Conservation (phyloP, 2,329 filamentous ascomycete species). For the Fusarium torulosum region DNA sequence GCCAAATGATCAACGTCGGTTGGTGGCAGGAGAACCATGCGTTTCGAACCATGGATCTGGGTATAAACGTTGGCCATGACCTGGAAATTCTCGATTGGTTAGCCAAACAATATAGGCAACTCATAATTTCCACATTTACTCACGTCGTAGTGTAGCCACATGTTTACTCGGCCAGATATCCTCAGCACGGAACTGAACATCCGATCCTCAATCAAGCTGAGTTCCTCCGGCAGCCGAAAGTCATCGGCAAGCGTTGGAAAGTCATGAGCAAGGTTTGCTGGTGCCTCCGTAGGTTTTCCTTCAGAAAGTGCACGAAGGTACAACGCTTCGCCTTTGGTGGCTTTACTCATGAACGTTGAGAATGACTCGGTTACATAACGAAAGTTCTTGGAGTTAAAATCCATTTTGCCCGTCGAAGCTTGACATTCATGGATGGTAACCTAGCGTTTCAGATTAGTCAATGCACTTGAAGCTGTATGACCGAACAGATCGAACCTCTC, state of each 20-base stretch:
- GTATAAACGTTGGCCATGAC: conserved; percentile 91
- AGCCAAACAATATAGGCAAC: background rate
- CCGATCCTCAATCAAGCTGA: conserved; percentile 70
- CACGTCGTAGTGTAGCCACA: conserved; percentile 93
- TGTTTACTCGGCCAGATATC: conserved; percentile 82
- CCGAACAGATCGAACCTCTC: conserved; percentile 62
- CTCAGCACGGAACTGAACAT: conserved; percentile 83
- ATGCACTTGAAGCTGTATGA: background rate
- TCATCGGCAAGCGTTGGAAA: conserved; percentile 77
- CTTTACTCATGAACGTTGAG: conserved; percentile 72
- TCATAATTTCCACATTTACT: conserved; percentile 45
- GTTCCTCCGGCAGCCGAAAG: conserved; percentile 74
- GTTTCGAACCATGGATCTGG: conserved; percentile 80
- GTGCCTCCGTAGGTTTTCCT: conserved; percentile 74
- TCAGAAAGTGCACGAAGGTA: conserved; percentile 85
- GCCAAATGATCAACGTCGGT: conserved; percentile 76
- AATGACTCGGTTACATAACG: conserved; percentile 77
- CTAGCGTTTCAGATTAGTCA: conserved; percentile 53
- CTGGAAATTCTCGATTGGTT: conserved; percentile 52
- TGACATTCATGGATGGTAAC: conserved; percentile 80
- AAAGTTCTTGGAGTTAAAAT: conserved; percentile 88
- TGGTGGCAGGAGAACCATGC: conserved; percentile 82
- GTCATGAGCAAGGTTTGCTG: conserved; percentile 77
- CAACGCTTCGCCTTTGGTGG: conserved; percentile 69
- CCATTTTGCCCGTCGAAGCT: conserved; percentile 70